Base-by-base conservation (phyloP, 345 rosid genomes). In the Barbarea vulgaris region DNA sequence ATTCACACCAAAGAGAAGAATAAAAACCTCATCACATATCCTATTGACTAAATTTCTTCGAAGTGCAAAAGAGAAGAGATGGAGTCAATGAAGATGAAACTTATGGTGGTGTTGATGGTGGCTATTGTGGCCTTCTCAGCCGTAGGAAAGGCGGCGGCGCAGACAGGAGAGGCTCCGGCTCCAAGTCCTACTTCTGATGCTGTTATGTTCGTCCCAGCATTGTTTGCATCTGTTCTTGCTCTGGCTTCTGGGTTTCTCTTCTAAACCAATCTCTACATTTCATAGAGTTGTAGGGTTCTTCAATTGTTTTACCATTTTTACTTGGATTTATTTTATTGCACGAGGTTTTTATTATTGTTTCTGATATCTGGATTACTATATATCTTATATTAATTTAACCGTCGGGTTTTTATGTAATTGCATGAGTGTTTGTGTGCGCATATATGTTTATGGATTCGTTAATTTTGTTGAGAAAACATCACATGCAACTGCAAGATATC, bases 171-270 rank as follows among this genome's bases (percentile, higher is more conserved):
- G 67, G 13, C 79, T 56, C 82, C 82, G 15, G 82, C 82, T 62
- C 82, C 79, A 69, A 74, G 79, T 66, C 82, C 82, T 30, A 67
- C 76, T 47, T 79, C 82, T 17, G 79, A 79, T 79, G 76, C 82
- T 6, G 34, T 69, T 9, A 63, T 64, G 57, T 75, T 75, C 30
- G 82, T 75, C 7, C 79, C 82, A 0, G 74, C 79, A 48, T 70
- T 79, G 72, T 50, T 79, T 75, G 82, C 79, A 53, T 79, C 82
- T 64, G 55, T 75, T 50, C 69, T 6, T 48, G 82, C 79, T 79
- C 69, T 79, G 79, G 79, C 73, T 2, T 75, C 74, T 50, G 82
- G 69, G 5, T 64, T 69, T 24, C 53, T 74, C 64, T 69, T 79
- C 37, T 79, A 56, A 74, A 74, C 67, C 59, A 47, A 55, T 25